Evolutionary conservation across 306 rosid species (phyloP), one percentile per base, ranked within the genome.

Genomic region (Hippophae tibetana): DNA sequence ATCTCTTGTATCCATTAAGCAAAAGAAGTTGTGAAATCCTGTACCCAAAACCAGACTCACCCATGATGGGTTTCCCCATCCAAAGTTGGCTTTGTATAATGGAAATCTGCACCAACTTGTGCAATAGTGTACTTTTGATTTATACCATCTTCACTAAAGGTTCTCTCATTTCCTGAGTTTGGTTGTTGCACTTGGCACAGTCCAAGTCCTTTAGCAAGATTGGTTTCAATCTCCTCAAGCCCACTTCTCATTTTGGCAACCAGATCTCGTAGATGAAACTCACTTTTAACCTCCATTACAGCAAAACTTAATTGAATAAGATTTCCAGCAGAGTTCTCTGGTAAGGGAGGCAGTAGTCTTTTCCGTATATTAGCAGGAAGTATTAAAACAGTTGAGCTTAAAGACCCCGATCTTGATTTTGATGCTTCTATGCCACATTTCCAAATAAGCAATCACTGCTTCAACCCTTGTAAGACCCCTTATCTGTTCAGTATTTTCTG

Each of bases 361-460:
- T 48, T 64, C 5, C 78, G 62, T 9, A 72, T 12, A 60, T 77
- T 75, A 56, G 72, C 74, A 10, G 53, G 40, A 43, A 72, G 84
- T 40, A 65, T 53, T 43, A 72, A 42, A 52, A 72, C 40, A 10
- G 74, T 72, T 38, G 63, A 58, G 14, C 59, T 56, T 18, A 49
- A 31, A 2, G 13, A 18, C 10, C 66, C 69, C 38, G 61, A 5
- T 7, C 8, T 54, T 54, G 58, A 57, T 13, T 38, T 62, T 9
- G 73, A 58, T 6, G 62, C 73, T 13, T 7, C 69, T 61, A 70
- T 67, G 1, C 70, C 58, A 49, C 60, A 73, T 68, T 71, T 73
- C 84, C 81, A 83, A 13, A 83, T 13, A 27, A 83, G 60, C 66
- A 9, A 77, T 56, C 27, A 78, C 74, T 14, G 60, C 69, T 66